Evolutionary conservation across 2,329 filamentous ascomycete species (phyloP).

Genomic region (Sporothrix pseudoabietina): DNA sequence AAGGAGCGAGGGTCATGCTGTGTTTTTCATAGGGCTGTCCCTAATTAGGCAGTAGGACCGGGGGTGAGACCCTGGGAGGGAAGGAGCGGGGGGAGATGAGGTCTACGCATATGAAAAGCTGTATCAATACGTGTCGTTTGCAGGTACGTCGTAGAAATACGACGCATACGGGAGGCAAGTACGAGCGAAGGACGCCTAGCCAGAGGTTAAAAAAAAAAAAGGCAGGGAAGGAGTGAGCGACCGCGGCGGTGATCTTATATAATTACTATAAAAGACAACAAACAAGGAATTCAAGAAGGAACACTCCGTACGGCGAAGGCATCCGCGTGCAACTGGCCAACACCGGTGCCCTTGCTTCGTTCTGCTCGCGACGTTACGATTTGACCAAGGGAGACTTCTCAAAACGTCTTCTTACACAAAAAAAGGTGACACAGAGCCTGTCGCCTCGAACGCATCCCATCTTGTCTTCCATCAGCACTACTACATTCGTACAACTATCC

Average conservation of each 20-base stretch:
- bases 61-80: background rate
- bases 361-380: background rate
- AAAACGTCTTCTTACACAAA: background rate
- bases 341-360: background rate
- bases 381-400: too few relatives aligned
- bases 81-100: background rate
- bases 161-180: conserved; percentile 13
- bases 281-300: background rate
- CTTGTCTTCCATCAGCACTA: background rate
- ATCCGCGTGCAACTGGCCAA: background rate
- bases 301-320: background rate
- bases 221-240: background rate
- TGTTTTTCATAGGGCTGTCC: conserved; percentile 19
- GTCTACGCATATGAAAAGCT: conserved; percentile 2
- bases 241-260: conserved; percentile 6
- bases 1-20: background rate
- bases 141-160: conserved; percentile 17
- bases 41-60: conserved; percentile 18
- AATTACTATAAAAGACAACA: background rate
- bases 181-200: conserved; percentile 1
- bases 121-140: background rate
- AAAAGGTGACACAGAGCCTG: background rate
- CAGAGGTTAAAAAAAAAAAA: background rate
- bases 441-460: background rate
- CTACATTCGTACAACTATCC: background rate